phyloP scores from a whole-genome alignment of 805 yeast genomes.

The Komagataella ulmi region DNA sequence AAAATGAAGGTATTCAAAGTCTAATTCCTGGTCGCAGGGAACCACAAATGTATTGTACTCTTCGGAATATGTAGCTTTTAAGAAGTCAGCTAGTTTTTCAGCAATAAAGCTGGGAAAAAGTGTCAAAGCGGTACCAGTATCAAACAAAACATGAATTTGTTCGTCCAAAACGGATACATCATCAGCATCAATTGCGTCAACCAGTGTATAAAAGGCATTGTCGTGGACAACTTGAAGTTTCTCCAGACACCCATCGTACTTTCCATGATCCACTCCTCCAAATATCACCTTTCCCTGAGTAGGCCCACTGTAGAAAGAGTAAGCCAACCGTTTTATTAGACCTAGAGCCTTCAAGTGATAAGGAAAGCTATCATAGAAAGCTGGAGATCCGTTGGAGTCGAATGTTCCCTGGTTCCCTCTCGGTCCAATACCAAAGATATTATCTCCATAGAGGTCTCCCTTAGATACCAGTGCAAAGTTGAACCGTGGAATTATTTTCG shows the following conservation, averaged over 20 bases:
- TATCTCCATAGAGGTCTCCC: not conserved
- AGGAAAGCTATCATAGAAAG: not conserved
- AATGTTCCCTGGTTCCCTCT: not conserved
- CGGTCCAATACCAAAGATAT: not conserved
- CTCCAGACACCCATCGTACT: slow-evolving; percentile 32
- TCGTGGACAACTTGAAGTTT: slow-evolving; percentile 19
- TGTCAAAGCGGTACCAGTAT: not conserved
- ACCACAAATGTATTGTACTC: not conserved
- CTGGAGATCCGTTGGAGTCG: not conserved
- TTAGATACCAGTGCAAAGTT: not conserved
- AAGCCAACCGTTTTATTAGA: not conserved
- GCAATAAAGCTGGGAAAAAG: not conserved
- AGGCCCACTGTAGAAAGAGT: not conserved
- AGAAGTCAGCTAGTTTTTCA: not conserved
- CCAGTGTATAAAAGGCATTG: not conserved
- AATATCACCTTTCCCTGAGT: slow-evolving; percentile 36
- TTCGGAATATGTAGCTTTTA: not conserved
- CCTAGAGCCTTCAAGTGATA: not conserved
- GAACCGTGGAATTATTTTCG: not conserved
- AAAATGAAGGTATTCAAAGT: not conserved
- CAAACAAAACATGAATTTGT: not conserved
- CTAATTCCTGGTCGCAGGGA: not conserved
- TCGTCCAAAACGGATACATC: not conserved
- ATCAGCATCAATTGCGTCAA: not conserved
- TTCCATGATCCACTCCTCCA: slow-evolving; percentile 54